phyloP scores from a whole-genome alignment of 1,284 basidiomycete genomes.

The Irpex rosettiformis region DNA sequence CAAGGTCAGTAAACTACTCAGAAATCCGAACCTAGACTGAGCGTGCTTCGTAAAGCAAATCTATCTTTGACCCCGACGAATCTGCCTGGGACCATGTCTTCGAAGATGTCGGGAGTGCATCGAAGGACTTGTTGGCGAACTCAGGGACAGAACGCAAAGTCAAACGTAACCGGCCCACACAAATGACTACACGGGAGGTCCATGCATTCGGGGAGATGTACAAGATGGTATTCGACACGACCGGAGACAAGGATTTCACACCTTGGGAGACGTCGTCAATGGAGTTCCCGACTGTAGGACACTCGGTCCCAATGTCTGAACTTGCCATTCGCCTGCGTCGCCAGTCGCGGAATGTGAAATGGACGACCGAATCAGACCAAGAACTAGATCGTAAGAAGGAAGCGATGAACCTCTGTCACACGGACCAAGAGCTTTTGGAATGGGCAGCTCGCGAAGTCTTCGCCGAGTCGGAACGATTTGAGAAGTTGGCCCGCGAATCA shows the following conservation, averaged over 20 bases:
- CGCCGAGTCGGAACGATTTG: slow-evolving; percentile 46
- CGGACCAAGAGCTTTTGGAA: slow-evolving; percentile 69
- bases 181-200: slow-evolving; percentile 66
- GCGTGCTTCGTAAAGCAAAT: slow-evolving; percentile 6
- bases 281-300: slow-evolving; percentile 16
- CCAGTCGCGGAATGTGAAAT: slow-evolving; percentile 44
- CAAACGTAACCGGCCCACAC: slow-evolving; percentile 38
- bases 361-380: slow-evolving; percentile 50
- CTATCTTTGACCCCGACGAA: slow-evolving; percentile 27
- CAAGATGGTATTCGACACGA: slow-evolving; percentile 62
- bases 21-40: too few relatives aligned
- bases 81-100: slow-evolving; percentile 60
- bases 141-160: slow-evolving; percentile 9
- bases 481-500: slow-evolving; percentile 38
- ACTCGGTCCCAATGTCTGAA: slow-evolving; percentile 19
- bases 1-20: too few relatives aligned
- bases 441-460: slow-evolving; percentile 79
- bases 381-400: slow-evolving; percentile 76
- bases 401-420: slow-evolving; percentile 66
- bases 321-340: slow-evolving; percentile 44
- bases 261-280: not conserved
- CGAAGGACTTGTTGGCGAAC: slow-evolving; percentile 23
- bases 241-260: slow-evolving; percentile 30
- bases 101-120: slow-evolving; percentile 32
- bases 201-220: slow-evolving; percentile 70